phyloP scores from a whole-genome alignment of 2,329 filamentous ascomycete species.

The Sporothrix luriei region DNA sequence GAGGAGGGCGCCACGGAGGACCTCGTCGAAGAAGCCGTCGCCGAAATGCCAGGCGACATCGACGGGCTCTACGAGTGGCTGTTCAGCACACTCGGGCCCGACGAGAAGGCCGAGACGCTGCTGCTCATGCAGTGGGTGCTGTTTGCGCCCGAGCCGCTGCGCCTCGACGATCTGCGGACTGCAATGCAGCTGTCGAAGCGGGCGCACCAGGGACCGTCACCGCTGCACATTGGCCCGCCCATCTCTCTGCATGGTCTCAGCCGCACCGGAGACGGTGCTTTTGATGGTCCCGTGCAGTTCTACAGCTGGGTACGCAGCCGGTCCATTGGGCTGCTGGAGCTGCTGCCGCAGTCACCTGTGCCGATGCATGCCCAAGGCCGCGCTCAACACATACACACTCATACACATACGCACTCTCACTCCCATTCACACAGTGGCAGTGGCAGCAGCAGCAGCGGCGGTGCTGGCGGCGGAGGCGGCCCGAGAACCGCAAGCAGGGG shows the following conservation, averaged over 20 bases:
- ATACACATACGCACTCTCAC: not conserved
- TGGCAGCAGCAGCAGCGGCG: not conserved
- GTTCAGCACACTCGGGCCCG: slow-evolving; percentile 40
- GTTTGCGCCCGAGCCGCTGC: slow-evolving; percentile 42
- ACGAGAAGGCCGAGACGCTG: slow-evolving; percentile 41
- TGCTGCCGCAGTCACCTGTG: slow-evolving; percentile 37
- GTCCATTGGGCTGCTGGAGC: slow-evolving; percentile 43
- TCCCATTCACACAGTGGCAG: not conserved
- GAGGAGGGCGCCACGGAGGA: slow-evolving; percentile 43
- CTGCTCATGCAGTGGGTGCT: slow-evolving; percentile 44
- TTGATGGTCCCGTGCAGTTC: slow-evolving; percentile 41
- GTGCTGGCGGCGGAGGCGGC: slow-evolving; percentile 1
- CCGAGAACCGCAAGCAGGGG: slow-evolving; percentile 34
- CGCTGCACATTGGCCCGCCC: slow-evolving; percentile 38
- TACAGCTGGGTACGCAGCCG: slow-evolving; percentile 41
- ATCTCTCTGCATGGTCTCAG: slow-evolving; percentile 39
- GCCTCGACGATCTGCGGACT: slow-evolving; percentile 42
- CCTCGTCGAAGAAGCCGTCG: slow-evolving; percentile 42
- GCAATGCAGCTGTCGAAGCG: slow-evolving; percentile 41
- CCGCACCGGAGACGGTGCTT: slow-evolving; percentile 34
- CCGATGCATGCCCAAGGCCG: slow-evolving; percentile 27
- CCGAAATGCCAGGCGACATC: slow-evolving; percentile 42
- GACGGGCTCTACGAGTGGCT: slow-evolving; percentile 45
- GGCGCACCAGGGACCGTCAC: slow-evolving; percentile 33
- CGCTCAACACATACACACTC: too few relatives aligned